These are phyloP conservation scores for Mycothermus thermophilus DNA, from an alignment of 495 filamentous ascomycete genomes.

Conservation along the genomic window DNA sequence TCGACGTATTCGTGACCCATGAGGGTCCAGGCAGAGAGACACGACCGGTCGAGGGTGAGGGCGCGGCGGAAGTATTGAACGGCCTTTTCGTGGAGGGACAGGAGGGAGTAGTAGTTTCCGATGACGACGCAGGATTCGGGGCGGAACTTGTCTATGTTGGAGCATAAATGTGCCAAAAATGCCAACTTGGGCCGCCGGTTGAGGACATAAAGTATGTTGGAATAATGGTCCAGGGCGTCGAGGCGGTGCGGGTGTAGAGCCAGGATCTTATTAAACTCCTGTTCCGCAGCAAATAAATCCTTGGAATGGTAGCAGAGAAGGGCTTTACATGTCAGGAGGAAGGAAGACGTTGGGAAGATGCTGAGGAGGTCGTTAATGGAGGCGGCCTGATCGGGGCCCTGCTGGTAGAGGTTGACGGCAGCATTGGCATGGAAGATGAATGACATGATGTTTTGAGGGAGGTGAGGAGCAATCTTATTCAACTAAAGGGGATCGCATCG, in stretches of 20 bases:
- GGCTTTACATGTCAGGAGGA: constrained; percentile 78
- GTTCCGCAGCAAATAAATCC: constrained; percentile 74
- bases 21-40: constrained; percentile 89
- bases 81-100: constrained; percentile 93
- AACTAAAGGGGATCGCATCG: constrained; percentile 23
- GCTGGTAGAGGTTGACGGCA: constrained; percentile 82
- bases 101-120: constrained; percentile 90
- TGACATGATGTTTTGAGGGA: constrained; percentile 85
- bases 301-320: constrained; percentile 88
- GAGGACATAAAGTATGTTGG: constrained; percentile 94
- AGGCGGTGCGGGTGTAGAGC: constrained; percentile 72
- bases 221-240: constrained; percentile 86
- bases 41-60: constrained; percentile 83
- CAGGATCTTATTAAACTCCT: constrained; percentile 71
- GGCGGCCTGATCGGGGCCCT: constrained; percentile 54
- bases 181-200: constrained; percentile 72
- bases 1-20: constrained; percentile 99
- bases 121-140: constrained; percentile 95
- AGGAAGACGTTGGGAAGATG: constrained; percentile 76
- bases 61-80: constrained; percentile 96
- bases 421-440: constrained; percentile 86
- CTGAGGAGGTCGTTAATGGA: constrained; percentile 59
- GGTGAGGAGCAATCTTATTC: constrained; percentile 36
- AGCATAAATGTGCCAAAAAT: constrained; percentile 81
- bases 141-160: constrained; percentile 83